Conservation (phyloP, 1,284 basidiomycete genomes). For the Hymenochaete sp. region DNA sequence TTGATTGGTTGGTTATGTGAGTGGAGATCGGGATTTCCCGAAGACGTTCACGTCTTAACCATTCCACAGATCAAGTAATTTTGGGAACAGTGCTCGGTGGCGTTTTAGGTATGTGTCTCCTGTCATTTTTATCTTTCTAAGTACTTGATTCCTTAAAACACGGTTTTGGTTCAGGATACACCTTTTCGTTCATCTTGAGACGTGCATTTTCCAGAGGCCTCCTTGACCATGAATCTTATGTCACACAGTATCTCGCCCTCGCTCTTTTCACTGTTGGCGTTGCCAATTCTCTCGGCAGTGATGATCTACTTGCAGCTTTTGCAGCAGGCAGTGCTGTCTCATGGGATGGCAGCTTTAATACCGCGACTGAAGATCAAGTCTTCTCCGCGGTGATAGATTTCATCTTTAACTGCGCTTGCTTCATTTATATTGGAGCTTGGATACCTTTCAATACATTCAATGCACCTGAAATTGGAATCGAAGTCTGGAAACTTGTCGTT, state of each 20-base stretch:
- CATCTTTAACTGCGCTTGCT: slow-evolving; percentile 76
- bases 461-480: slow-evolving; percentile 52
- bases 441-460: slow-evolving; percentile 71
- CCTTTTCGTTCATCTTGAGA: slow-evolving; percentile 78
- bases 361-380: slow-evolving; percentile 73
- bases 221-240: slow-evolving; percentile 87
- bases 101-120: slow-evolving; percentile 47
- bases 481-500: slow-evolving; percentile 64
- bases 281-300: slow-evolving; percentile 70
- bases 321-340: slow-evolving; percentile 86
- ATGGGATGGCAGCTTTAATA: slow-evolving; percentile 91
- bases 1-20: slow-evolving; percentile 72
- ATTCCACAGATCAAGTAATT: slow-evolving; percentile 68
- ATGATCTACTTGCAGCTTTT: slow-evolving; percentile 86
- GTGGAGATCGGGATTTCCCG: slow-evolving; percentile 22
- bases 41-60: not conserved
- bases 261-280: slow-evolving; percentile 75
- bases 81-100: slow-evolving; percentile 74
- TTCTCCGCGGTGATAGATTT: slow-evolving; percentile 89
- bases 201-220: slow-evolving; percentile 66
- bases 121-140: not conserved
- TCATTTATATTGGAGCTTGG: slow-evolving; percentile 89
- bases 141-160: slow-evolving; percentile 4
- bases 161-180: slow-evolving; percentile 37
- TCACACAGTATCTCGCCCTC: slow-evolving; percentile 84